A percentile compares a stretch with the other conserved stretches of the same genome.
These are phyloP conservation scores for Euphorbia pulcherrima DNA, from an alignment of 345 rosid species.

Conservation along the genomic window DNA sequence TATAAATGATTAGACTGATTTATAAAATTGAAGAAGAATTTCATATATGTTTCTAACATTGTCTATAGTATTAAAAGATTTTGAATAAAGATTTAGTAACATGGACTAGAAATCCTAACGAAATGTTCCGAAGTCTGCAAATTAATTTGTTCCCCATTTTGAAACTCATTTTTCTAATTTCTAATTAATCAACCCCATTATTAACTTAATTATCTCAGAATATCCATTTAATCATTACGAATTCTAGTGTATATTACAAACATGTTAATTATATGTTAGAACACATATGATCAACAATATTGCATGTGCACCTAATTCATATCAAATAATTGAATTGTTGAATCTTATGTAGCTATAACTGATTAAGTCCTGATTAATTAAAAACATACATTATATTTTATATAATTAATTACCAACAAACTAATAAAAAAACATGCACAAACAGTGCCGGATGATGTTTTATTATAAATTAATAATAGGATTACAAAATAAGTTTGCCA, in stretches of 20 bases:
- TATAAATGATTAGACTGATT: too few relatives aligned
- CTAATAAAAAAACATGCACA: not conserved
- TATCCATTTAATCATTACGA: not conserved
- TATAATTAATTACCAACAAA: not conserved
- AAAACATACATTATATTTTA: not conserved
- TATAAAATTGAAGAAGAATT: too few relatives aligned
- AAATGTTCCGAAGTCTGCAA: too few relatives aligned
- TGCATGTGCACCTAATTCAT: conserved; percentile 1
- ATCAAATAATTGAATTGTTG: not conserved
- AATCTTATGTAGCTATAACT: not conserved
- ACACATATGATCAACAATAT: not conserved
- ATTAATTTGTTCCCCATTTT: not conserved
- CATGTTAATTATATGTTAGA: not conserved
- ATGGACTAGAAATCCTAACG: not conserved
- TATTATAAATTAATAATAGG: not conserved
- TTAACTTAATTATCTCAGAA: not conserved
- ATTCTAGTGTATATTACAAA: not conserved
- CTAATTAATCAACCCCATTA: not conserved
- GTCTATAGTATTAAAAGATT: too few relatives aligned
- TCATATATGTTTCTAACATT: too few relatives aligned
- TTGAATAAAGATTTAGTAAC: not conserved
- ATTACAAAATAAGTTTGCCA: not conserved
- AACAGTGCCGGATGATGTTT: not conserved
- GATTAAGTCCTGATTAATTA: not conserved
- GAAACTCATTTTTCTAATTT: not conserved